phyloP scores from a whole-genome alignment of 164 flowering plant species.

The grape (Vitis vinifera) region DNA sequence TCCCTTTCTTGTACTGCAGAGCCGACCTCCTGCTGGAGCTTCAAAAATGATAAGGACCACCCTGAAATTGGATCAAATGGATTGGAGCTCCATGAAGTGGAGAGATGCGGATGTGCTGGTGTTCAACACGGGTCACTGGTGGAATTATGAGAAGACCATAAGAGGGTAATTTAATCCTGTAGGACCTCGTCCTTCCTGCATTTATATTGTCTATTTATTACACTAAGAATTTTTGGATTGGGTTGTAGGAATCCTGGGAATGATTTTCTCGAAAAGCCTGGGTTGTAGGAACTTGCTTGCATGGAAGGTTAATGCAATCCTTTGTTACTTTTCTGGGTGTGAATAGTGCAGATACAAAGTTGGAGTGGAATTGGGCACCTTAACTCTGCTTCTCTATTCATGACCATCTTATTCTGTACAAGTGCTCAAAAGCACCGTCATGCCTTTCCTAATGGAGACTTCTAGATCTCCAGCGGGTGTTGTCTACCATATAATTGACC shows the following conservation, averaged over 20 bases:
- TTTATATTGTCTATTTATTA: background rate
- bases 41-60: conserved; percentile 48
- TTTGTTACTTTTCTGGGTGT: background rate
- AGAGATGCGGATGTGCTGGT: conserved; percentile 83
- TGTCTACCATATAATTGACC: background rate
- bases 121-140: conserved; percentile 96
- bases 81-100: conserved; percentile 82
- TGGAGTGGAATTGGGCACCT: background rate
- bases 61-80: conserved; percentile 82
- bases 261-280: no score
- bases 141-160: conserved; percentile 93
- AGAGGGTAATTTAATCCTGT: conserved; percentile 55
- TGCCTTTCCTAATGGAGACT: background rate
- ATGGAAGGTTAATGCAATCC: background rate
- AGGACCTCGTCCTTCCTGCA: background rate
- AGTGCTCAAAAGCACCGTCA: background rate
- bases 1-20: conserved; percentile 87
- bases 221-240: no score
- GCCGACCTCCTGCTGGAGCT: conserved; percentile 66
- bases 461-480: background rate
- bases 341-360: background rate
- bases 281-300: background rate
- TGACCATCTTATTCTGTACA: background rate
- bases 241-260: no score
- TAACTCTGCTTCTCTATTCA: background rate